These are phyloP conservation scores for Diaporthe australafricana DNA, from an alignment of 2,329 filamentous ascomycete species.

Conservation along the genomic window DNA sequence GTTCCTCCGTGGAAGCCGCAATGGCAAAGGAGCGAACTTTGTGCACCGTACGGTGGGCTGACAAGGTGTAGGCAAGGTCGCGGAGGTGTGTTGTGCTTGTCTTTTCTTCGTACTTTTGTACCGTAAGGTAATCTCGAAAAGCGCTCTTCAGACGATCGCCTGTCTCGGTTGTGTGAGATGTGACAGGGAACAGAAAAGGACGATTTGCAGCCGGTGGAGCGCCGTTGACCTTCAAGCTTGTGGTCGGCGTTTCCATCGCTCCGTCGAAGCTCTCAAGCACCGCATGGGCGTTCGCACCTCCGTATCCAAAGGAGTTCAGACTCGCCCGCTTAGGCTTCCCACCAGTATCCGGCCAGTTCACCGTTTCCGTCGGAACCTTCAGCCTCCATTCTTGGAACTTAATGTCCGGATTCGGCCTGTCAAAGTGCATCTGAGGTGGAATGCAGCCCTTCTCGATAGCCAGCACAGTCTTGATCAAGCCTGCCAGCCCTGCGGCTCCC, in stretches of 20 bases:
- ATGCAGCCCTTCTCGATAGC: slow-evolving; percentile 49
- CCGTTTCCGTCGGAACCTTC: slow-evolving; percentile 32
- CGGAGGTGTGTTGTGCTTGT: slow-evolving; percentile 20
- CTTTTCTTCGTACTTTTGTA: neutral
- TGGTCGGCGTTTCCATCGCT: neutral
- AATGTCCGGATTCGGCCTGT: slow-evolving; percentile 49
- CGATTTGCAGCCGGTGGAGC: neutral
- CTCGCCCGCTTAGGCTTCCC: slow-evolving; percentile 24
- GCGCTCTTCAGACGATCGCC: neutral
- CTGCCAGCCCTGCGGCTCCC: slow-evolving; percentile 55
- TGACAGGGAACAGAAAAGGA: neutral
- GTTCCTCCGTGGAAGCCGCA: neutral
- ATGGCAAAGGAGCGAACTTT: slow-evolving; percentile 37
- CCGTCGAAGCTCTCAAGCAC: slow-evolving; percentile 19
- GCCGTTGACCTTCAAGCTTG: neutral
- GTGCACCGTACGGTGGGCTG: slow-evolving; percentile 30
- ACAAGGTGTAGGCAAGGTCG: slow-evolving; percentile 43
- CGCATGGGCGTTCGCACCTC: slow-evolving; percentile 25
- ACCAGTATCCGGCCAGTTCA: slow-evolving; percentile 4
- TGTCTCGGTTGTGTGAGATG: slow-evolving; percentile 6
- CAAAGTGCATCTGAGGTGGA: slow-evolving; percentile 51
- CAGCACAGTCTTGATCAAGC: slow-evolving; percentile 51
- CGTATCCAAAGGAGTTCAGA: slow-evolving; percentile 29
- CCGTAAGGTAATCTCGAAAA: neutral
- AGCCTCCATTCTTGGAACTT: slow-evolving; percentile 44